These are phyloP conservation scores for Helminthosporium solani DNA, from an alignment of 2,329 filamentous ascomycete genomes.

Conservation along the genomic window DNA sequence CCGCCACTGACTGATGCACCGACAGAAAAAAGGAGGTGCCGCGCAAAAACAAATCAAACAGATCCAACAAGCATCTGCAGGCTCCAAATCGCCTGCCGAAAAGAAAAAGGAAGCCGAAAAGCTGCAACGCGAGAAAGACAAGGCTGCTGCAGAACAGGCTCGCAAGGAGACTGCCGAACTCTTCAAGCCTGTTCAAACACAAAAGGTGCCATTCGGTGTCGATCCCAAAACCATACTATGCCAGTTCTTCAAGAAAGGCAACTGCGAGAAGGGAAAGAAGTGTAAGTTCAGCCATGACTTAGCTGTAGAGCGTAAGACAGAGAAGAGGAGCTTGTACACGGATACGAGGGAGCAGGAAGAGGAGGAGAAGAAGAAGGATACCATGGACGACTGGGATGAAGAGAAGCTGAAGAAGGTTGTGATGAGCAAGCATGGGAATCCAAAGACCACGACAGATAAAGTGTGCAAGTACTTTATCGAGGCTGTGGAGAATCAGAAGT, in stretches of 20 bases:
- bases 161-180: conserved; percentile 77
- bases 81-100: conserved; percentile 78
- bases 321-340: conserved; percentile 89
- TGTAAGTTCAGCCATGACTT: conserved; percentile 98
- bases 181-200: conserved; percentile 90
- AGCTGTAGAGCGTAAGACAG: conserved; percentile 82
- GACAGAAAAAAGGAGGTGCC: conserved; percentile 81
- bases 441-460: conserved; percentile 92
- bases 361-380: conserved; percentile 82
- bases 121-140: conserved; percentile 74
- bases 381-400: conserved; percentile 96
- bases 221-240: conserved; percentile 97
- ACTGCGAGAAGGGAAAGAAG: conserved; percentile 89
- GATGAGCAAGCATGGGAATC: conserved; percentile 94
- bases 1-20: conserved; percentile 7
- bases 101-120: conserved; percentile 74
- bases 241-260: conserved; percentile 95
- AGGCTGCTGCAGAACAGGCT: conserved; percentile 84
- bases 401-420: conserved; percentile 91
- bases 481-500: conserved; percentile 96
- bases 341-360: conserved; percentile 74
- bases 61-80: conserved; percentile 64
- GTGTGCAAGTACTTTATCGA: conserved; percentile 99
- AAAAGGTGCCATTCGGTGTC: conserved; percentile 96
- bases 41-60: conserved; percentile 77